phyloP scores from a whole-genome alignment of 257 asterid genomes.

The Penstemon davidsonii region DNA sequence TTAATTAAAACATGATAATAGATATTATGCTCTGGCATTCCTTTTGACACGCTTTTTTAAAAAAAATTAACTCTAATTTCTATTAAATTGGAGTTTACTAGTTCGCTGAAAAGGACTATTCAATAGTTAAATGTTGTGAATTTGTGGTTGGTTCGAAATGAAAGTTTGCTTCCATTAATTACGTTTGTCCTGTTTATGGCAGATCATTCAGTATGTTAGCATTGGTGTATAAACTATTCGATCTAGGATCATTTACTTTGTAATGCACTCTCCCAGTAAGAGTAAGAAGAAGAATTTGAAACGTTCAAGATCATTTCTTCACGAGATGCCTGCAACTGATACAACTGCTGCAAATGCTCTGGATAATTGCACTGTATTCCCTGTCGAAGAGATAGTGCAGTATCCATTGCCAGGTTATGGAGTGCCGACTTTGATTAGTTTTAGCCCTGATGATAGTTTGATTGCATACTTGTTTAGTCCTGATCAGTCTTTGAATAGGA shows the following conservation, averaged over 20 bases:
- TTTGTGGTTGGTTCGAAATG: constrained; percentile 6
- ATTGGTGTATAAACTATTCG: constrained; percentile 44
- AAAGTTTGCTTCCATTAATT: constrained; percentile 1
- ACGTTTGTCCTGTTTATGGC: constrained; percentile 24
- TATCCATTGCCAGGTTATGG: constrained; percentile 82
- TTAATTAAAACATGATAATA: no score
- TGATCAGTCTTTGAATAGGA: constrained; percentile 66
- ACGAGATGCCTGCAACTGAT: constrained; percentile 71
- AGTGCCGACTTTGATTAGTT: constrained; percentile 69
- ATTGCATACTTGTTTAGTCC: constrained; percentile 74
- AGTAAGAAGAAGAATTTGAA: constrained; percentile 50
- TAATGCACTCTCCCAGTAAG: constrained; percentile 63
- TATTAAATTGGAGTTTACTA: not conserved
- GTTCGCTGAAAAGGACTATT: not conserved
- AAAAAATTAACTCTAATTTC: not conserved
- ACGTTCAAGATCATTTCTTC: constrained; percentile 47
- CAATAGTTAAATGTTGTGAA: not conserved
- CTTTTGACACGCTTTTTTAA: not conserved
- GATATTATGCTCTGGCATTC: no score
- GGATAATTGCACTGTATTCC: constrained; percentile 55
- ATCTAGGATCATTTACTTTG: constrained; percentile 38
- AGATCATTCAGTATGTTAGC: constrained; percentile 47
- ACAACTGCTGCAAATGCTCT: constrained; percentile 48
- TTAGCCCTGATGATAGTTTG: constrained; percentile 81
- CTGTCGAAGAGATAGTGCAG: constrained; percentile 84